Percentiles rank a stretch among this genome's conserved stretches.
Conservation (phyloP, 805 yeast genomes). For the Wickerhamiella parazyma region DNA sequence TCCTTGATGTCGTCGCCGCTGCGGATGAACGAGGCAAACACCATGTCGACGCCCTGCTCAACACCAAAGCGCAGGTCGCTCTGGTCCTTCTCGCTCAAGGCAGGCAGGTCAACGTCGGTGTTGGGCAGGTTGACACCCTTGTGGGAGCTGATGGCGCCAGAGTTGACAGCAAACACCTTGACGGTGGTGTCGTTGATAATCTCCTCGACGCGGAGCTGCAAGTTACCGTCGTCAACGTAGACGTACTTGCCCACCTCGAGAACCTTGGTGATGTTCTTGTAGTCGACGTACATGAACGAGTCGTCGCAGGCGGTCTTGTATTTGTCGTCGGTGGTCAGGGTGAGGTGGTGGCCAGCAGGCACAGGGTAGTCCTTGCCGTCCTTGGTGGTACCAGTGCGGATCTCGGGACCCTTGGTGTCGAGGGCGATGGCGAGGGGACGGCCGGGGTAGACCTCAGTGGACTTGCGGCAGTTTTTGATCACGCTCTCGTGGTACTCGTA, state of each 20-base stretch:
- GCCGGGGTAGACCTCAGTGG: constrained; percentile 80
- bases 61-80: constrained; percentile 90
- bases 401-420: constrained; percentile 99
- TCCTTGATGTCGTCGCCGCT: constrained; percentile 77
- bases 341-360: constrained; percentile 76
- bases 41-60: constrained; percentile 94
- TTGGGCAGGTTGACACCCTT: constrained; percentile 99
- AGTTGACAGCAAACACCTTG: constrained; percentile 79
- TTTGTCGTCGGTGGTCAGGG: constrained; percentile 78
- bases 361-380: constrained; percentile 74
- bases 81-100: constrained; percentile 92
- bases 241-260: constrained; percentile 77
- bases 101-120: constrained; percentile 97
- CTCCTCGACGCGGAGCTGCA: constrained; percentile 85
- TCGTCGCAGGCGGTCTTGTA: constrained; percentile 63
- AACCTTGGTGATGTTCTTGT: constrained; percentile 92
- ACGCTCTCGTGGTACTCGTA: constrained; percentile 96
- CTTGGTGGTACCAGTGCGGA: constrained; percentile 92
- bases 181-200: constrained; percentile 66
- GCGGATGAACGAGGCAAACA: constrained; percentile 97
- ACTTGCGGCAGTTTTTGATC: constrained; percentile 89
- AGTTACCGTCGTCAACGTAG: constrained; percentile 95
- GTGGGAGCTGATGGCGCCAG: constrained; percentile 92
- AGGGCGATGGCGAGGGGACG: constrained; percentile 97
- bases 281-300: constrained; percentile 78